Base-by-base conservation (phyloP, 441 rosid species). In the Biscutella auriculata region DNA sequence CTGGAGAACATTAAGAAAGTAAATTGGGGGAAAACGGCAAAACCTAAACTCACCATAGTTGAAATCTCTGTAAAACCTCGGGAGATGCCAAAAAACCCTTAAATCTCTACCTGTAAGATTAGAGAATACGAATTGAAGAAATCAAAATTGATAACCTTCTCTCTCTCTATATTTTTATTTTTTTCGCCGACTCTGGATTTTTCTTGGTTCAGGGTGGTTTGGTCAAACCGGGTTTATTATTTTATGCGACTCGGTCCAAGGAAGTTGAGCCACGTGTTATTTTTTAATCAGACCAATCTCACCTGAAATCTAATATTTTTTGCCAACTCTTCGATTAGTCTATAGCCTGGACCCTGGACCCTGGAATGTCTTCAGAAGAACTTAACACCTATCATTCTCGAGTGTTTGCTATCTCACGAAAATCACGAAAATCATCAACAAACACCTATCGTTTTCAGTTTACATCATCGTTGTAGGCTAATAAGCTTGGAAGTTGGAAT, bases 71-170 rank as follows among this genome's bases (percentile, higher is more conserved):
- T 15, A 21, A 52, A 53, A 52, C 54, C 60, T 66, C 48, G 60
- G 26, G 9, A 43, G 43, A 21, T 60, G 11, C 45, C 27, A 35
- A 53, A 60, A 51, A 44, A 9, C 71, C 71, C 71, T 67, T 60
- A 37, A 26, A 28, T n/a, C 7, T 34, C 23, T 15, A 12, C 2
- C 16, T 27, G 54, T 23, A 15, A 21, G 21, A 10, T 29, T 0
- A 7, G 57, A 61, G 21, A 19, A 19, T 19, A 19, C 23, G 13
- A 37, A 35, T 10, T 21, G 32, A 41, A 17, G 32, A 53, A 53
- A 67, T 53, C 26, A 60, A 67, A 44, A 19, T 9, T 58, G 42
- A n/a, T 21, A 7, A 47, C 51, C 16, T 30, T 2, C 4, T 25
- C 26, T 28, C 16, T 47, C 48, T 42, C 0, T 21, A 1, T 47